These are phyloP conservation scores for Haplographium delicatum DNA, from an alignment of 495 filamentous ascomycete genomes.

Conservation along the genomic window DNA sequence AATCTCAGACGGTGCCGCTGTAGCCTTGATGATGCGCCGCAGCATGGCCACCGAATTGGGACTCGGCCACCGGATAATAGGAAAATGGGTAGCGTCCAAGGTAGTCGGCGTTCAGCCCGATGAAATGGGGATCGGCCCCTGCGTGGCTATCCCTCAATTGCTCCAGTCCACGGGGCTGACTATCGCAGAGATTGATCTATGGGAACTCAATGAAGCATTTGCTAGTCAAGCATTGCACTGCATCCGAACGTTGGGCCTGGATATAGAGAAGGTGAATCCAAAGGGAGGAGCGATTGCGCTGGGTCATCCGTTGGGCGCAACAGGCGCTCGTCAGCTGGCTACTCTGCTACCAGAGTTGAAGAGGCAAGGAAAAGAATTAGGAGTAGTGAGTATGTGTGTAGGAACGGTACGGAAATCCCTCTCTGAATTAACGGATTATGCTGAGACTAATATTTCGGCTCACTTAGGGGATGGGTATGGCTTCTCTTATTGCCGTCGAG, in stretches of 20 bases:
- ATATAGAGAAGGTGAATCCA: conserved; percentile 68
- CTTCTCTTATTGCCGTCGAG: no score
- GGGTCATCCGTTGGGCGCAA: conserved; percentile 89
- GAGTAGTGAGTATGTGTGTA: conserved; percentile 82
- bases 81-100: conserved; percentile 68
- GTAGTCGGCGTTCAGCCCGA: conserved; percentile 76
- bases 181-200: conserved; percentile 70
- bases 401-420: no score
- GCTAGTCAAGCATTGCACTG: conserved; percentile 85
- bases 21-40: conserved; percentile 75
- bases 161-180: conserved; percentile 57
- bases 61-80: conserved; percentile 61
- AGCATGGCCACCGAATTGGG: conserved; percentile 74
- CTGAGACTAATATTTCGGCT: no score
- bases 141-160: conserved; percentile 77
- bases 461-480: no score
- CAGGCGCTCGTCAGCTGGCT: conserved; percentile 77
- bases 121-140: conserved; percentile 91
- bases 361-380: conserved; percentile 58
- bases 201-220: conserved; percentile 97
- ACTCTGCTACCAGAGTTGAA: conserved; percentile 67
- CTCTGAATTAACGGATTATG: no score
- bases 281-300: conserved; percentile 92
- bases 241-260: conserved; percentile 64
- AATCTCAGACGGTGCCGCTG: conserved; percentile 83